Conservation (phyloP, 1,284 basidiomycete genomes). For the Puccinia coronata region DNA sequence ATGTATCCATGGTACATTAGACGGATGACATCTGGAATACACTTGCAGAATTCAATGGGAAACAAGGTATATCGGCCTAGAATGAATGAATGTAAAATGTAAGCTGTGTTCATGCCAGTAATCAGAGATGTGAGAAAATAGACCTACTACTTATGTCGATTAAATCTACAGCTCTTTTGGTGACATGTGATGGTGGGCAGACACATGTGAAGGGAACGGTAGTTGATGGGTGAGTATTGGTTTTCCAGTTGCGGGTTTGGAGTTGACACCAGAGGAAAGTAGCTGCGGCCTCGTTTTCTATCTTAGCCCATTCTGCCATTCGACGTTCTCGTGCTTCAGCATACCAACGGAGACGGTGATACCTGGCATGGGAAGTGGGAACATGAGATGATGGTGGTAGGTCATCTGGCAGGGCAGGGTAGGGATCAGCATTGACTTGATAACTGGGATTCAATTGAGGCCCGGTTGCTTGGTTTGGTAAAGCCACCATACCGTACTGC, state of each 20-base stretch:
- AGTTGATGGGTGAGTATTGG: not conserved
- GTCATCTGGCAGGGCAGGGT: not conserved
- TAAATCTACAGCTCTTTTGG: not conserved
- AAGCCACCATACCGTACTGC: not conserved
- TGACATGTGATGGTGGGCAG: not conserved
- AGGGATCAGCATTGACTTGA: not conserved
- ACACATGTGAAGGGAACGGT: not conserved
- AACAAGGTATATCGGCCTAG: not conserved
- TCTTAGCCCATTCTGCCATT: not conserved
- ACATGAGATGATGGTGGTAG: not conserved
- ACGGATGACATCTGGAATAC: not conserved
- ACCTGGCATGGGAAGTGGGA: not conserved
- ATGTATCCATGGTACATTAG: conserved; percentile 12
- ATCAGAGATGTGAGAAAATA: not conserved
- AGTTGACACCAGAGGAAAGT: not conserved
- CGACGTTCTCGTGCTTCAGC: not conserved
- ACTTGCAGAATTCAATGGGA: not conserved
- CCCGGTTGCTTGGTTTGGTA: not conserved
- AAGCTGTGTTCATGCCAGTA: not conserved
- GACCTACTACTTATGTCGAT: not conserved
- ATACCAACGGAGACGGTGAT: not conserved
- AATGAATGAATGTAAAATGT: not conserved
- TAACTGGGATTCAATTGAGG: not conserved
- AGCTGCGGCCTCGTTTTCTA: not conserved
- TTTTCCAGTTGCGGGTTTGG: not conserved